These are phyloP conservation scores for Entophlyctis luteolus DNA, from an alignment of 192 early-diverging fungal species.

Conservation along the genomic window DNA sequence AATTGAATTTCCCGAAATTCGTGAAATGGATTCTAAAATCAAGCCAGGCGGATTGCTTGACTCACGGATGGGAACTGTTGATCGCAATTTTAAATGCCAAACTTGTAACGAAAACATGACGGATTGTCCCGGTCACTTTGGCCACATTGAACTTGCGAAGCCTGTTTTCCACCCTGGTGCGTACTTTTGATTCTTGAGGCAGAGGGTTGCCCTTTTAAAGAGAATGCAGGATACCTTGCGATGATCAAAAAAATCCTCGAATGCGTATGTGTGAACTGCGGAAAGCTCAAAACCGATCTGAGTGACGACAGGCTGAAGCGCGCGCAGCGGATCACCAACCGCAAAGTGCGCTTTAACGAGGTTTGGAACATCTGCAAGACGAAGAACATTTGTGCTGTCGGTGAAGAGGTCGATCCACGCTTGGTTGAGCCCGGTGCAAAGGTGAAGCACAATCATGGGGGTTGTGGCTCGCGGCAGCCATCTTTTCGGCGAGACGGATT, in stretches of 20 bases:
- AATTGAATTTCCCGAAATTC: slow-evolving; percentile 84
- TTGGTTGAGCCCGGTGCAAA: slow-evolving; percentile 18
- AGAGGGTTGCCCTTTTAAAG: too few species aligned
- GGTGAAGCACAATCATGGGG: slow-evolving; percentile 67
- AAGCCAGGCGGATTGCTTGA: slow-evolving; percentile 86
- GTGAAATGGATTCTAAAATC: slow-evolving; percentile 76
- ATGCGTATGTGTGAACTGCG: slow-evolving; percentile 92
- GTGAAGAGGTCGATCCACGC: slow-evolving; percentile 41
- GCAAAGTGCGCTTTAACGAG: slow-evolving; percentile 61
- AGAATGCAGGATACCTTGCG: slow-evolving; percentile 81
- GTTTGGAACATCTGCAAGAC: slow-evolving; percentile 86
- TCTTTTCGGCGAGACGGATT: slow-evolving; percentile 75
- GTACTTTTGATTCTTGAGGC: too few species aligned
- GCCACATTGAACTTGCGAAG: slow-evolving; percentile 90
- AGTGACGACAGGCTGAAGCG: slow-evolving; percentile 47
- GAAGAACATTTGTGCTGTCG: slow-evolving; percentile 76
- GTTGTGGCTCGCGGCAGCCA: slow-evolving; percentile 83
- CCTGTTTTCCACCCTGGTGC: slow-evolving; percentile 94
- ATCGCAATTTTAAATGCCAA: slow-evolving; percentile 94
- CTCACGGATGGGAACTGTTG: slow-evolving; percentile 93
- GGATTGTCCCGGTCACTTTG: slow-evolving; percentile 97
- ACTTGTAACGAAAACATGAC: slow-evolving; percentile 94
- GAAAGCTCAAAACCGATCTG: slow-evolving; percentile 84
- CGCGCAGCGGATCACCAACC: slow-evolving; percentile 34
- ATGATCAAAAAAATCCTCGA: slow-evolving; percentile 98